Base-by-base conservation (phyloP, 768 basidiomycete species). In the Auricularia auricula-judae region DNA sequence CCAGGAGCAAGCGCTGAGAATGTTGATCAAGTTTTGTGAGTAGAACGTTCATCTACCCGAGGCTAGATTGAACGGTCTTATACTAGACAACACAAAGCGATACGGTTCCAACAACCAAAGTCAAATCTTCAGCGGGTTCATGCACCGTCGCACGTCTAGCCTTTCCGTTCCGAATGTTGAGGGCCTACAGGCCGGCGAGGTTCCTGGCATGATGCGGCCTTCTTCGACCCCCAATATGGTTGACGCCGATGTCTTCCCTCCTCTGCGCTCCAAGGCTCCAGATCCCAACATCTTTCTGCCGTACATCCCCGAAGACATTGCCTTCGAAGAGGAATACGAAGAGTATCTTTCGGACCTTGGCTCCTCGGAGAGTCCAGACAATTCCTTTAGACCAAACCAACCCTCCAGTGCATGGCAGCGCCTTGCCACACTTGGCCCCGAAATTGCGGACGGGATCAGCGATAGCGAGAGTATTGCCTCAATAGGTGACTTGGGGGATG, bases 251-350 rank as follows among this genome's bases (percentile, higher is more conserved):
- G 92, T 97, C 12, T 98, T 99, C 79, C 97, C 97, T 33, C 97
- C 97, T 0, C 81, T 88, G 34, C 91, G 93, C 36, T 89, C 91
- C 51, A 89, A 90, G 70, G 88, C 89, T 1, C 87, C 89, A 0
- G 89, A 92, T 72, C 85, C 89, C 11, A 86, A 85, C 14, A 87
- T 89, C 56, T 92, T 93, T 77, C 79, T 93, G 23, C 92, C 93
- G 16, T 97, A 93, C 72, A 93, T 91, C 47, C 88, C 91, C 1
- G 96, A 98, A 73, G 91, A 93, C 69, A 89, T 92, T 65, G 93
- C 93, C 0, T 95, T 94, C 68, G 95, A 98, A 71, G 92, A 93
- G 71, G 95, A 97, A 71, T 98, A 97, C 71, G 95, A 98, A 73
- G 94, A 96, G 71, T 93, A 96, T 69, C 78, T 98, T 34, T 91